Percentiles rank a stretch among this genome's conserved stretches.
Conservation (phyloP, 2,329 filamentous ascomycete species). For the Ophiosphaerella herpotricha region DNA sequence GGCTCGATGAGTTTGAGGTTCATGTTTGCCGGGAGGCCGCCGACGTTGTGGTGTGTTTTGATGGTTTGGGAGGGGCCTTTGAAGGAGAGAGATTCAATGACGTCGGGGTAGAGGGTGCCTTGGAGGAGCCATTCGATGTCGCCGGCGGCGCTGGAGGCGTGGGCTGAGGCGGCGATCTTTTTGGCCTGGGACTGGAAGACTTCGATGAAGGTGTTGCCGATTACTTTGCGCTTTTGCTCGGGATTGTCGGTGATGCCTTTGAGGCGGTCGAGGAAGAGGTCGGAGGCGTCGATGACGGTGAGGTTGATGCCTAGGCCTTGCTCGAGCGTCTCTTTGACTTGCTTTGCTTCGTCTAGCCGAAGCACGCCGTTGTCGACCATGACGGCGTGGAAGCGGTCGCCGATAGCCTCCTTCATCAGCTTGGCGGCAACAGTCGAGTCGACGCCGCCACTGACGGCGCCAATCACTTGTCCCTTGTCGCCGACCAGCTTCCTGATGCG, state of each 20-base stretch:
- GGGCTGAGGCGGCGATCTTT: constrained; percentile 72
- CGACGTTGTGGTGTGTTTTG: constrained; percentile 76
- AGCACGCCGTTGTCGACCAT: constrained; percentile 86
- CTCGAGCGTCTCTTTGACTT: constrained; percentile 78
- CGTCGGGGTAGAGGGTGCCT: constrained; percentile 79
- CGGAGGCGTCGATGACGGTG: constrained; percentile 78
- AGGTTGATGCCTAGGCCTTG: constrained; percentile 87
- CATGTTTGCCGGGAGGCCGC: constrained; percentile 67
- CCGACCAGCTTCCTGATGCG: constrained; percentile 84
- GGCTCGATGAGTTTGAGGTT: constrained; percentile 76
- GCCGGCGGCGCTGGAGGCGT: constrained; percentile 68
- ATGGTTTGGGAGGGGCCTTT: constrained; percentile 73
- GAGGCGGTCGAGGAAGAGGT: constrained; percentile 77
- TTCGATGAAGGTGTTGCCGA: constrained; percentile 80
- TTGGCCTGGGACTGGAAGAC: constrained; percentile 81
- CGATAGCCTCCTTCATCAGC: constrained; percentile 85
- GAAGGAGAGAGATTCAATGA: constrained; percentile 73
- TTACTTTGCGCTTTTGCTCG: constrained; percentile 89
- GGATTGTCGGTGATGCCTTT: constrained; percentile 75
- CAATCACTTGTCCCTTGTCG: constrained; percentile 78
- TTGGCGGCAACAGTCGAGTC: constrained; percentile 87
- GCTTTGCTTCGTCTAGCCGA: constrained; percentile 80
- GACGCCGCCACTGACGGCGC: constrained; percentile 80
- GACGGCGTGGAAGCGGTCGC: constrained; percentile 81
- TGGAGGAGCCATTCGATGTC: constrained; percentile 87